Conservation (phyloP, 768 basidiomycete species). For the Lactarius trivialis region DNA sequence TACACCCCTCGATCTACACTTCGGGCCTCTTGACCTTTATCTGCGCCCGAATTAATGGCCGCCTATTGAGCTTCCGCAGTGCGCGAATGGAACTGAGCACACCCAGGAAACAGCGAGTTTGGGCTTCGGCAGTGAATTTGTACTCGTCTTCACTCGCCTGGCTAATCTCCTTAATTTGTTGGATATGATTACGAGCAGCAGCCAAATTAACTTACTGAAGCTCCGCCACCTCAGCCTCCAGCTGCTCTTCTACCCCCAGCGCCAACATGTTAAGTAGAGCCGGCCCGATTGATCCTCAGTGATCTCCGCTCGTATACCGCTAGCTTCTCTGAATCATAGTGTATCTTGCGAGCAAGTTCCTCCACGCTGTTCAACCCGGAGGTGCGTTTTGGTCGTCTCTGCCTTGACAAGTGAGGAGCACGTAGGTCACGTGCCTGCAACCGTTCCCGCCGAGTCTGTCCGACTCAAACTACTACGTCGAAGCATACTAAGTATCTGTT, state of each 20-base stretch:
- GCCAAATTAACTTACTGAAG: conserved; percentile 74
- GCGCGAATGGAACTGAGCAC: conserved; percentile 19
- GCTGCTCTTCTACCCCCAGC: conserved; percentile 64
- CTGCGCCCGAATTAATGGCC: conserved; percentile 49
- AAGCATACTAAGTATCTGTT: conserved; percentile 43
- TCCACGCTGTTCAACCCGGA: conserved; percentile 72
- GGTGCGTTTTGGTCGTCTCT: conserved; percentile 71
- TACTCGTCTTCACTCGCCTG: conserved; percentile 82
- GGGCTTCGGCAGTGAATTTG: conserved; percentile 63
- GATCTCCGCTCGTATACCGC: conserved; percentile 76
- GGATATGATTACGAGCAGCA: conserved; percentile 61
- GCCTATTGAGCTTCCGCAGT: conserved; percentile 33
- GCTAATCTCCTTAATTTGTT: conserved; percentile 84
- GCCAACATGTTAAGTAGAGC: conserved; percentile 29
- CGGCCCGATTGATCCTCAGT: conserved; percentile 28
- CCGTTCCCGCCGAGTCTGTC: too few relatives aligned
- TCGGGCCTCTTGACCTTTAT: conserved; percentile 63
- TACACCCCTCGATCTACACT: conserved; percentile 51
- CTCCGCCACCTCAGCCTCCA: conserved; percentile 81
- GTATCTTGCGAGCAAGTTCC: conserved; percentile 54
- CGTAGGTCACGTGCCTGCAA: conserved; percentile 58
- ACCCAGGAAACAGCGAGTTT: conserved; percentile 66
- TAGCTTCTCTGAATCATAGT: conserved; percentile 78
- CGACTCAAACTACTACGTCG: conserved; percentile 9
- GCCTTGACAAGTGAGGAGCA: conserved; percentile 66